Evolutionary conservation across 805 yeast species (phyloP).

Genomic region (Tetrapisispora pingtungensis): DNA sequence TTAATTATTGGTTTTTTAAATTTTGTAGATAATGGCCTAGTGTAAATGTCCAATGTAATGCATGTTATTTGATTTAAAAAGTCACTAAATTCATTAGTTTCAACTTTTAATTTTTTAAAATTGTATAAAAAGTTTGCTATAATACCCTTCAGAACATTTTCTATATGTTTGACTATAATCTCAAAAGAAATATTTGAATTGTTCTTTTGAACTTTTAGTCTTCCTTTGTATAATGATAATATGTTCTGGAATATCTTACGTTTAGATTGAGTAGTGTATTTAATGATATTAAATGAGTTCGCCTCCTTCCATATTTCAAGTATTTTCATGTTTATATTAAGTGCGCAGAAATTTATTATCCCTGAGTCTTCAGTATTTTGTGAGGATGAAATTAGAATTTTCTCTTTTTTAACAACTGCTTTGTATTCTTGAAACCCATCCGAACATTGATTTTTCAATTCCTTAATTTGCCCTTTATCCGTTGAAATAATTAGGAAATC

Average conservation of each 20-base stretch:
- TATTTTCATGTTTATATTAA: slow-evolving; percentile 27
- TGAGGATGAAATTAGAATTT: slow-evolving; percentile 26
- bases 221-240: slow-evolving; percentile 21
- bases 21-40: not conserved
- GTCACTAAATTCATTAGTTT: not conserved
- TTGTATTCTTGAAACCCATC: slow-evolving; percentile 36
- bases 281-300: slow-evolving; percentile 13
- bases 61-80: not conserved
- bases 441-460: slow-evolving; percentile 23
- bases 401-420: slow-evolving; percentile 33
- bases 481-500: slow-evolving; percentile 71
- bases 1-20: not conserved
- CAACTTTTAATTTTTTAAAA: not conserved
- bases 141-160: slow-evolving; percentile 4
- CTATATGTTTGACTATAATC: slow-evolving; percentile 5
- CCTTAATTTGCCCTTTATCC: slow-evolving; percentile 23
- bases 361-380: not conserved
- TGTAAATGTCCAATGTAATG: not conserved
- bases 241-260: slow-evolving; percentile 20
- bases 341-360: slow-evolving; percentile 35
- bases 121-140: slow-evolving; percentile 2
- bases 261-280: slow-evolving; percentile 7
- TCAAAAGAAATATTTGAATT: not conserved
- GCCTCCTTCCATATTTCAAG: slow-evolving; percentile 31
- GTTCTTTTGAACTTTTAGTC: slow-evolving; percentile 14